Evolutionary conservation across 345 rosid species (phyloP), one percentile per base, ranked within the genome.

Genomic region (Cochlearia excelsa): DNA sequence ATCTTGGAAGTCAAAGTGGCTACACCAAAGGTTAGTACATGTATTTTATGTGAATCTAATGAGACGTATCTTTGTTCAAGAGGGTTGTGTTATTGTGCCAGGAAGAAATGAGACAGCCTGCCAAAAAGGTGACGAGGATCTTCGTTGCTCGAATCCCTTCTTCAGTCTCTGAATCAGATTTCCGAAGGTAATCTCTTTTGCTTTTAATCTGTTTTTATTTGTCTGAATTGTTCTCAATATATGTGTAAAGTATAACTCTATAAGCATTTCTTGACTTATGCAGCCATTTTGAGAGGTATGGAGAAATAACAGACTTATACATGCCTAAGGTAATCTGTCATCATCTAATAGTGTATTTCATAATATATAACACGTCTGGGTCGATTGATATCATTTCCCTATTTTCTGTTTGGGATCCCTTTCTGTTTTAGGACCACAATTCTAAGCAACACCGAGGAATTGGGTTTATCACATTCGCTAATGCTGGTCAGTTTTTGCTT

Each of bases 41-140:
- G 46, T 57, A 51, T 9, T 48, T 10, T 45, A 35, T 54, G 35
- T 46, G 50, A 53, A 47, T 31, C 11, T n/a, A 7, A 6, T 37
- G 7, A 3, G 40, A 37, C 40, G 2, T 4, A 37, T 37, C 40
- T 29, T 58, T 30, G 37, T 16, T 58, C 38, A 65, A 63, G 46
- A 31, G 55, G 9, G 29, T 46, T 59, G 44, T 27, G 47, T 42
- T 58, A 48, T 64, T 59, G 40, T 76, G 68, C 8, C 78, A 93
- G 99, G 99, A 93, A 80, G 99, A 93, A 75, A 89, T 93, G 99
- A 85, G 90, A 79, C 80, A 85, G 51, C 90, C 95, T 57, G 59
- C 82, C 16, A 89, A 83, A 70, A 93, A 89, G 56, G 95, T 69
- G 1, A 83, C 92, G 10, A 85, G 99, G 76, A 87, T 93, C 73